Conservation (phyloP, 495 filamentous ascomycete genomes). For the Chaetomium cochliodes region DNA sequence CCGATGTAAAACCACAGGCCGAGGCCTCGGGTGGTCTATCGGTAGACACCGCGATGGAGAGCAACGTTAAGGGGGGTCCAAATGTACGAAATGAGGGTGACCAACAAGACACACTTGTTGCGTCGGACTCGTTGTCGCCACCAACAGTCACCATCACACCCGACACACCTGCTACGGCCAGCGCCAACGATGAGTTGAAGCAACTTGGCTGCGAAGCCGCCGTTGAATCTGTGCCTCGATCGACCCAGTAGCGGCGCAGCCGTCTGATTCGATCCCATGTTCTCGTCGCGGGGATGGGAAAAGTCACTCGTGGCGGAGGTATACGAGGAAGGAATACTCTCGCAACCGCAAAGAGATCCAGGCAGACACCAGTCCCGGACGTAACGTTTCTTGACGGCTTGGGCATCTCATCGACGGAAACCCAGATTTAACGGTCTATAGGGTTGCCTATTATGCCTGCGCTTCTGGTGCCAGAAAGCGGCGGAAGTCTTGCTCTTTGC, state of each 20-base stretch:
- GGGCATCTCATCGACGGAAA: not conserved
- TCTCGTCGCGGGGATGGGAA: not conserved
- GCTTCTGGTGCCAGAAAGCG: not conserved
- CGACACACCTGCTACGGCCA: conserved; percentile 37
- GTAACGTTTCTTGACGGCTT: not conserved
- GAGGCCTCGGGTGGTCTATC: conserved; percentile 2
- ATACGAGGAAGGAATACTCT: not conserved
- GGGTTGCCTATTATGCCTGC: not conserved
- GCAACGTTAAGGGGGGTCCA: not conserved
- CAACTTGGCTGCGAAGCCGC: conserved; percentile 38
- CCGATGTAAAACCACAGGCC: conserved; percentile 12
- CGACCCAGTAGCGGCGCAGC: conserved; percentile 36
- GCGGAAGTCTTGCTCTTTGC: not conserved
- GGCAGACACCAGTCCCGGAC: not conserved
- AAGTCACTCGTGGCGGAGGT: not conserved
- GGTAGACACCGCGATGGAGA: not conserved
- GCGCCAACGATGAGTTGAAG: conserved; percentile 38
- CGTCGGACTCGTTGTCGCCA: conserved; percentile 17
- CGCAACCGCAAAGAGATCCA: not conserved
- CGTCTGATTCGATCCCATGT: conserved; percentile 9
- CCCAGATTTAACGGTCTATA: not conserved
- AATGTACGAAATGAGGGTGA: not conserved
- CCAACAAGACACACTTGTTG: not conserved
- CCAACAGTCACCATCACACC: conserved; percentile 44
- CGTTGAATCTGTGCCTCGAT: conserved; percentile 32